Evolutionary conservation across 2,329 filamentous ascomycete species (phyloP).

Genomic region (Alternaria tenuissima): DNA sequence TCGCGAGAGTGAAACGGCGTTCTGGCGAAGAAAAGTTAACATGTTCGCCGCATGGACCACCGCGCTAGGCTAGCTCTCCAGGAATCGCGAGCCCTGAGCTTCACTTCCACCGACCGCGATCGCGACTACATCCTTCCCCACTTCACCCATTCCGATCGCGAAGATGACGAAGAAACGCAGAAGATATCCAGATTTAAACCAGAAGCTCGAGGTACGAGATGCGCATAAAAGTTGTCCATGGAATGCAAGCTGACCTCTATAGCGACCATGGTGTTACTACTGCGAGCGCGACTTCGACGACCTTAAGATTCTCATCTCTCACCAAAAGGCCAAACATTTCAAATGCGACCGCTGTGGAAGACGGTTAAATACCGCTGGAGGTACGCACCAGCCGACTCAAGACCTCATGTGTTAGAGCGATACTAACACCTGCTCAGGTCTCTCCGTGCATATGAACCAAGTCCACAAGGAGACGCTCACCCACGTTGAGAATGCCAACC

Average conservation of each 20-base stretch:
- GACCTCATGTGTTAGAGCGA: neutral
- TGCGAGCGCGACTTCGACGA: slow-evolving; percentile 99
- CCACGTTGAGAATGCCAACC: slow-evolving; percentile 89
- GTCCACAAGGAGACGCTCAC: slow-evolving; percentile 94
- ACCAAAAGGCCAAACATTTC: slow-evolving; percentile 99
- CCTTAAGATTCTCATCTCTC: slow-evolving; percentile 92
- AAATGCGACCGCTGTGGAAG: slow-evolving; percentile 93
- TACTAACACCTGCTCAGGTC: slow-evolving; percentile 64
- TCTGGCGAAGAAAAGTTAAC: slow-evolving; percentile 23
- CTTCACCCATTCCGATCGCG: slow-evolving; percentile 7
- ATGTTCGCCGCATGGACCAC: slow-evolving; percentile 13
- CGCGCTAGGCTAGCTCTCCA: slow-evolving; percentile 31
- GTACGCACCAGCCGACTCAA: slow-evolving; percentile 58
- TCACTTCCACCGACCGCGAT: slow-evolving; percentile 15
- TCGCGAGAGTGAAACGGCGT: slow-evolving; percentile 10
- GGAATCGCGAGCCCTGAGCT: slow-evolving; percentile 30
- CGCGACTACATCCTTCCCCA: slow-evolving; percentile 6
- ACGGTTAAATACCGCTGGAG: slow-evolving; percentile 91
- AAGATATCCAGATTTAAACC: slow-evolving; percentile 83
- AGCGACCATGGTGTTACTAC: slow-evolving; percentile 96
- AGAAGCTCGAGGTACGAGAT: slow-evolving; percentile 68
- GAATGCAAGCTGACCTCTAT: slow-evolving; percentile 3
- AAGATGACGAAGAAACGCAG: slow-evolving; percentile 79
- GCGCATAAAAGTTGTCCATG: neutral
- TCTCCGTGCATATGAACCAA: slow-evolving; percentile 97